Base-by-base conservation (phyloP, 78 protist species). In the Pelomyxa schiedti region DNA sequence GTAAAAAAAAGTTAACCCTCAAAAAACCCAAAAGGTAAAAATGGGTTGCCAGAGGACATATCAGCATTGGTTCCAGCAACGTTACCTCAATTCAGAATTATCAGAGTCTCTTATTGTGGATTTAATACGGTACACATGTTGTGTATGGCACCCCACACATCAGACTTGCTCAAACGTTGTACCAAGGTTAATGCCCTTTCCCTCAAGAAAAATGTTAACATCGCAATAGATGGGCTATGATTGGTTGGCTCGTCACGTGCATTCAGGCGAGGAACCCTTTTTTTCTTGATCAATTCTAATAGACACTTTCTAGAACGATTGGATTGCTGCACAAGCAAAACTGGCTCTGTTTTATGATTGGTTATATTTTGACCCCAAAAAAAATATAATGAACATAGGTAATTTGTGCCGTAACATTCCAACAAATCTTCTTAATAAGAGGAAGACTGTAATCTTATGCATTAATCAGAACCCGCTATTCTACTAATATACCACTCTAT, bases 141-240 rank as follows among this genome's bases (percentile, higher is more conserved):
- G 89, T 47, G 69, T 78, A 42, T 84, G 68, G 40, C 87, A 87
- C 52, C 87, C 87, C 24, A 71, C 82, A 8, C 77, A 82, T 58
- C 81, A 66, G 26, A 39, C 84, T 4, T 70, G 81, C 39, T 41
- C 75, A 5, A 87, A 85, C 41, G 68, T 87, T n/a, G 72, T 73
- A 0, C 84, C 92, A 5, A n/a, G n/a, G n/a, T n/a, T n/a, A n/a
- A n/a, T n/a, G n/a, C n/a, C n/a, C n/a, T n/a, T n/a, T n/a, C n/a
- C n/a, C n/a, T n/a, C n/a, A n/a, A n/a, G n/a, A n/a, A n/a, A n/a
- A n/a, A n/a, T n/a, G n/a, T n/a, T n/a, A n/a, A n/a, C n/a, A n/a
- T n/a, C n/a, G n/a, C n/a, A n/a, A n/a, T n/a, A 28, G 92, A 26
- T 87, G 90, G 89, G 92, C 89, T 5, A 70, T 83, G 36, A 84